Evolutionary conservation across 2,329 filamentous ascomycete species (phyloP).

Genomic region (Colletotrichum kahawae): DNA sequence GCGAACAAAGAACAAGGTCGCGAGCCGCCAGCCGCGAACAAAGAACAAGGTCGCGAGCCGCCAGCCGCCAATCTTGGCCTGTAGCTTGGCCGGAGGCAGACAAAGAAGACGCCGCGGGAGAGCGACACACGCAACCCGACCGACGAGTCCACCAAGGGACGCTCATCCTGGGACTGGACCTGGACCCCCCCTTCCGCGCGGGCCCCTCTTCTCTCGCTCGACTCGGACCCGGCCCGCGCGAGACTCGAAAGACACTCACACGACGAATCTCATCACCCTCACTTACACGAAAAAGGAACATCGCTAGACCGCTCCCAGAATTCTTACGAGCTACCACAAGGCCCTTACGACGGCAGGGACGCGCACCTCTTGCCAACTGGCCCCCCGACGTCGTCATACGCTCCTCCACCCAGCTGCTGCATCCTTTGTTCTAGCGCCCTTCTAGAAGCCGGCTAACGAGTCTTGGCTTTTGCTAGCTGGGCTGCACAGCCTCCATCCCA

Average conservation of each 20-base stretch:
- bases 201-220: neutral
- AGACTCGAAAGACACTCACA: neutral
- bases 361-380: neutral
- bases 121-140: neutral
- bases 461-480: neutral
- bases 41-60: neutral
- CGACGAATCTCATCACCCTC: neutral
- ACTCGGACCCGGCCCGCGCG: neutral
- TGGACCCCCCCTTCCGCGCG: neutral
- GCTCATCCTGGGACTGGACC: neutral
- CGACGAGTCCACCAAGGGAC: neutral
- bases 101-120: neutral
- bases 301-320: neutral
- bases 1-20: neutral
- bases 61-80: neutral
- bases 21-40: neutral
- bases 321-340: neutral
- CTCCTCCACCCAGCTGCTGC: neutral
- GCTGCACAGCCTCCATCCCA: neutral
- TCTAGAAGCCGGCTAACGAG: slow-evolving; percentile 12
- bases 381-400: neutral
- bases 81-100: neutral
- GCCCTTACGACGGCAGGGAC: neutral
- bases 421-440: slow-evolving; percentile 22
- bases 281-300: neutral